Base-by-base conservation (phyloP, 2,329 filamentous ascomycete genomes). In the Hymenoscyphus salicellus region DNA sequence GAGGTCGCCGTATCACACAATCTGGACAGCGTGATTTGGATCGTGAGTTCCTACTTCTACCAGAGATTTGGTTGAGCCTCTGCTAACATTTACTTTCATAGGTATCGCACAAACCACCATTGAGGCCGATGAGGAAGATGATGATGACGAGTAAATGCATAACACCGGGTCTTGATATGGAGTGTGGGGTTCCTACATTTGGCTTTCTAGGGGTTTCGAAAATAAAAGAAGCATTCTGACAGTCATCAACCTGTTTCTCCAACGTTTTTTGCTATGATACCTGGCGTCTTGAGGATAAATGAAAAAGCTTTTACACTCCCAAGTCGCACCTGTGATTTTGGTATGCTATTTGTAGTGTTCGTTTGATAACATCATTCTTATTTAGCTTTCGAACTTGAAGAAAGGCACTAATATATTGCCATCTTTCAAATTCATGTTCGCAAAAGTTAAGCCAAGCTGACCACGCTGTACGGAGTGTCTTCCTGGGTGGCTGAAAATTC, bases 1-100 rank as follows among this genome's bases (percentile, higher is more conserved):
- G 95, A 82, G 95, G 95, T 78, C 92, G 95, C 79, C 89, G 95
- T 81, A 98, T 99, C 84, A 98, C 95, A 77, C 93, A 98, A 87
- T 88, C 89, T 78, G 95, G 95, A 79, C 93, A 97, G 89, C 92
- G 95, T 86, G 95, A 99, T 90, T 87, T 99, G 87, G 95, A 98
- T 86, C 94, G 87, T 84, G 79, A 68, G 81, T 57, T 60, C 28
- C 32, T 16, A 7, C 14, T 14, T 33, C 26, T n/a, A 3, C 3
- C 28, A 56, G 7, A 17, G 1, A 32, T 20, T 17, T 14, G 17
- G 10, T 14, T 32, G 16, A 11, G 33, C 14, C 11, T 79, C 58
- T 46, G n/a, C 17, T 59, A 66, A 63, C 16, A 59, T 59, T 68
- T 70, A 62, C 14, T 38, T 14, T 5, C 61, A 63, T 61, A 84